A percentile compares a stretch with the other conserved stretches of the same genome.
Evolutionary conservation across 768 basidiomycete genomes (phyloP).

Genomic region (Amylocystis lapponica): DNA sequence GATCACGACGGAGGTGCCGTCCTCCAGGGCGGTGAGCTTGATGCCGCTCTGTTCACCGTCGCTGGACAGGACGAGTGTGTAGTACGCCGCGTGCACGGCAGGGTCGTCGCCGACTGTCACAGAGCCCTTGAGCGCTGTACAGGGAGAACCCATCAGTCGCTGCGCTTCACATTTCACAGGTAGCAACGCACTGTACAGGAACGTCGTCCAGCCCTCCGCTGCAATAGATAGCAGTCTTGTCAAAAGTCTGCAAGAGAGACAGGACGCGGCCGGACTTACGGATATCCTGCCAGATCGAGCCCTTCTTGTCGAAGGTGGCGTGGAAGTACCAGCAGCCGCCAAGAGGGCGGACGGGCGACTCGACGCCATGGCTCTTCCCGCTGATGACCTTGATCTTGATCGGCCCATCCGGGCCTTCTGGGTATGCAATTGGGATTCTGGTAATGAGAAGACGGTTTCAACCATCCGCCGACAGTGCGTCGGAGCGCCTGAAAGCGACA

Average conservation of each 20-base stretch:
- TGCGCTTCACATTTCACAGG: background rate
- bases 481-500: background rate
- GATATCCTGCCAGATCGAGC: conserved; percentile 72
- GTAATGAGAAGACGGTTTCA: conserved; percentile 1
- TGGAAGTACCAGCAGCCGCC: conserved; percentile 97
- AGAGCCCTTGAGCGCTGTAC: conserved; percentile 58
- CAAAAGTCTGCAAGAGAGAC: background rate
- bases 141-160: background rate
- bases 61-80: conserved; percentile 81
- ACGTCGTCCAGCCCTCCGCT: conserved; percentile 88
- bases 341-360: conserved; percentile 84
- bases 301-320: conserved; percentile 56
- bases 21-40: conserved; percentile 47
- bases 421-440: conserved; percentile 71
- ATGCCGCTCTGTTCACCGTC: conserved; percentile 61
- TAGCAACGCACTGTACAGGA: conserved; percentile 68
- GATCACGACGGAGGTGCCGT: conserved; percentile 70
- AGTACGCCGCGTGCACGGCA: conserved; percentile 47
- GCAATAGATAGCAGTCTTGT: background rate
- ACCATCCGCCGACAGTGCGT: background rate
- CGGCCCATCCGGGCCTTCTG: conserved; percentile 60
- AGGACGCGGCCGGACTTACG: conserved; percentile 45
- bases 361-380: conserved; percentile 79
- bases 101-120: conserved; percentile 52
- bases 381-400: conserved; percentile 80